Conservation (phyloP, 352 stramenopile species). For the Globisporangium sylvaticum region DNA sequence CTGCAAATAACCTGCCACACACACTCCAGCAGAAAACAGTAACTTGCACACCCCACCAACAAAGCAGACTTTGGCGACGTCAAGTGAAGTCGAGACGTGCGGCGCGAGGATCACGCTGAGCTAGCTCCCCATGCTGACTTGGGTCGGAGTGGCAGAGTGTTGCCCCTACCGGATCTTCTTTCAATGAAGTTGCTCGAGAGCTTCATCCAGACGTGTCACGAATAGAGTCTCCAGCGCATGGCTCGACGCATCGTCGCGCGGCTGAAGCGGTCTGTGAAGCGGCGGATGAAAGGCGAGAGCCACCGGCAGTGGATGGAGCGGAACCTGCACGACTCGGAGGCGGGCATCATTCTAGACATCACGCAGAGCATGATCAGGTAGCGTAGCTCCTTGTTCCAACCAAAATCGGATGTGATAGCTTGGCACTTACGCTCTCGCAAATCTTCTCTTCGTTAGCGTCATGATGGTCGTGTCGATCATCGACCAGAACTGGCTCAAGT, state of each 20-base stretch:
- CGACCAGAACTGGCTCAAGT: conserved; percentile 54
- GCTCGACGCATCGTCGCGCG: conserved; percentile 5
- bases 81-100: neutral
- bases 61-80: neutral
- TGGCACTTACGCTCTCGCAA: no score
- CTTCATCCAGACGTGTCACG: conserved; percentile 12
- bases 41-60: neutral
- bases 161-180: neutral
- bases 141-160: neutral
- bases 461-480: conserved; percentile 59
- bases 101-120: neutral
- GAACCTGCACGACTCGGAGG: conserved; percentile 66
- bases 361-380: conserved; percentile 50
- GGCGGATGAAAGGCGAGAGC: conserved; percentile 60
- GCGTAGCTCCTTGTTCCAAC: neutral
- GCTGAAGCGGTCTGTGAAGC: conserved; percentile 37
- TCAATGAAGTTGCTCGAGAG: conserved; percentile 8
- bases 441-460: conserved; percentile 24
- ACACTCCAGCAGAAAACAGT: neutral
- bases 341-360: conserved; percentile 49
- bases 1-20: no score
- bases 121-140: neutral
- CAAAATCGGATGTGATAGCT: neutral
- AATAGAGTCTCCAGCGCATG: conserved; percentile 14
- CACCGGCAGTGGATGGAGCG: conserved; percentile 67